Conservation (phyloP, 345 rosid genomes). For the Anacardium occidentale region DNA sequence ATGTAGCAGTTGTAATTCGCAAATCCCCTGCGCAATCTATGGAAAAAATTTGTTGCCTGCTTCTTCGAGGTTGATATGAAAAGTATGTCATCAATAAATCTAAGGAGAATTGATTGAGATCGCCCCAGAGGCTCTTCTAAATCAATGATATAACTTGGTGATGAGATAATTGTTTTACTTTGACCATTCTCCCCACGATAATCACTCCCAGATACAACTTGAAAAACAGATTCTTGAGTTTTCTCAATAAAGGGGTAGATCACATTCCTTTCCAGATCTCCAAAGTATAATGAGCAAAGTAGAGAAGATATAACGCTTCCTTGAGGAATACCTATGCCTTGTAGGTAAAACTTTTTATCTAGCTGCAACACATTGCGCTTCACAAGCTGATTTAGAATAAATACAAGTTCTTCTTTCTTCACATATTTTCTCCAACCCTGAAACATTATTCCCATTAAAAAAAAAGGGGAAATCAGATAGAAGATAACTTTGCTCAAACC, state of each 20-base stretch:
- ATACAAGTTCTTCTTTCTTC: slow-evolving; percentile 38
- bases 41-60: slow-evolving; percentile 54
- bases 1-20: slow-evolving; percentile 71
- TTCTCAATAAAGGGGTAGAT: slow-evolving; percentile 61
- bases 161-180: slow-evolving; percentile 26
- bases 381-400: slow-evolving; percentile 52
- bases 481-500: not conserved
- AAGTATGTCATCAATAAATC: slow-evolving; percentile 78
- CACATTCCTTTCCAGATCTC: slow-evolving; percentile 67
- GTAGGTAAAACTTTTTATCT: slow-evolving; percentile 54
- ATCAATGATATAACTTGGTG: slow-evolving; percentile 29
- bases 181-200: slow-evolving; percentile 3
- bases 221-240: slow-evolving; percentile 21
- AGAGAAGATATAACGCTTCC: slow-evolving; percentile 74
- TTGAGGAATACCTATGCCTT: slow-evolving; percentile 74
- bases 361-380: slow-evolving; percentile 56
- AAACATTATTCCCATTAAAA: slow-evolving; percentile 18
- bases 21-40: slow-evolving; percentile 56
- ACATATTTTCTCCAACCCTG: slow-evolving; percentile 39
- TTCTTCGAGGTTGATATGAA: slow-evolving; percentile 74
- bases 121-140: too few species aligned
- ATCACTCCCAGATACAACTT: slow-evolving; percentile 24
- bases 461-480: not conserved
- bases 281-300: slow-evolving; percentile 79
- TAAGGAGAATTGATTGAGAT: slow-evolving; percentile 32